phyloP scores from a whole-genome alignment of 1,284 basidiomycete genomes.

The Caloboletus inedulis region DNA sequence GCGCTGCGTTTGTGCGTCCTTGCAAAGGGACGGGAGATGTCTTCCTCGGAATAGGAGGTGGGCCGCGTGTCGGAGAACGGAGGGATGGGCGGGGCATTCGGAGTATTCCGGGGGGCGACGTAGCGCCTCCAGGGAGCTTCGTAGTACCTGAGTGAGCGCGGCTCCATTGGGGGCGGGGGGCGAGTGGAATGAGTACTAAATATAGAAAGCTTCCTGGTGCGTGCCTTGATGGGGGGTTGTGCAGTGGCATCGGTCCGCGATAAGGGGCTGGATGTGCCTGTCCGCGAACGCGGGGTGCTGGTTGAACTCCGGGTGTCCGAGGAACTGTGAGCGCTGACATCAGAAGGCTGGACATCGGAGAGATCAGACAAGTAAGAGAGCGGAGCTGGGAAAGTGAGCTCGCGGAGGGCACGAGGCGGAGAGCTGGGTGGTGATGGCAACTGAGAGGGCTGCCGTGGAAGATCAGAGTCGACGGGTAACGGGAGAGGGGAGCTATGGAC shows the following conservation, averaged over 20 bases:
- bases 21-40: slow-evolving; percentile 34
- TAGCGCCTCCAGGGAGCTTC: slow-evolving; percentile 51
- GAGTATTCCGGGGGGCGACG: slow-evolving; percentile 1
- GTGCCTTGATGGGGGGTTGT: slow-evolving; percentile 15
- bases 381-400: slow-evolving; percentile 63
- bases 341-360: slow-evolving; percentile 10
- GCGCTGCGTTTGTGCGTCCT: slow-evolving; percentile 39
- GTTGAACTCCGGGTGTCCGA: slow-evolving; percentile 4
- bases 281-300: slow-evolving; percentile 42
- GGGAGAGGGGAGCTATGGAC: slow-evolving; percentile 54
- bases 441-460: slow-evolving; percentile 21
- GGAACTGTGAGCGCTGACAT: slow-evolving; percentile 3
- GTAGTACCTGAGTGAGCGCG: slow-evolving; percentile 50
- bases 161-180: slow-evolving; percentile 50
- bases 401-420: slow-evolving; percentile 41
- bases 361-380: slow-evolving; percentile 28
- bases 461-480: slow-evolving; percentile 44
- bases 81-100: slow-evolving; percentile 4
- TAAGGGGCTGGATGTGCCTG: slow-evolving; percentile 19
- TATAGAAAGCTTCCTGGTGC: slow-evolving; percentile 23
- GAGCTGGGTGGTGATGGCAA: slow-evolving; percentile 20
- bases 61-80: slow-evolving; percentile 17
- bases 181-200: slow-evolving; percentile 14
- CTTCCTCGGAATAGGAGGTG: slow-evolving; percentile 37
- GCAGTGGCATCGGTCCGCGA: slow-evolving; percentile 18